phyloP scores from a whole-genome alignment of 306 rosid species.

The Cucurbita ficifolia region DNA sequence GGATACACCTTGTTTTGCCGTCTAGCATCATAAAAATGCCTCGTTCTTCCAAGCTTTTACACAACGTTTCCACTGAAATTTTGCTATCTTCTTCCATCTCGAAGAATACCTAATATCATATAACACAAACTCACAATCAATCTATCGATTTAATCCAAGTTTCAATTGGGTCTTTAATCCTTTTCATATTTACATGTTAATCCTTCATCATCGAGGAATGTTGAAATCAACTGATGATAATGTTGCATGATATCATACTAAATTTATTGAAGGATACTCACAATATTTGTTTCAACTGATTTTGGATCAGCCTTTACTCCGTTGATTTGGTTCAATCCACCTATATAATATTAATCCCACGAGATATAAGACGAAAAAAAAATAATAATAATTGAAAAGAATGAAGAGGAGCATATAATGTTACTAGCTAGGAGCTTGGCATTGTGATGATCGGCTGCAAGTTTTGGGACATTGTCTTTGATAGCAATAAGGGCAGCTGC shows the following conservation, averaged over 20 bases:
- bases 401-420: background rate
- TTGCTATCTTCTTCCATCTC: slow-evolving; percentile 35
- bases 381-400: background rate
- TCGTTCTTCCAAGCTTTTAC: slow-evolving; percentile 42
- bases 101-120: slow-evolving; percentile 30
- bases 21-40: slow-evolving; percentile 41
- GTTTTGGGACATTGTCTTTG: slow-evolving; percentile 51
- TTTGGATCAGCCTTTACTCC: slow-evolving; percentile 39
- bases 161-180: no score
- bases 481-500: slow-evolving; percentile 79
- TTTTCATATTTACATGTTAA: no score
- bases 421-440: slow-evolving; percentile 64
- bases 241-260: no score
- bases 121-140: no score
- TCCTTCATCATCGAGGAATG: no score
- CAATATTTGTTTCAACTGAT: slow-evolving; percentile 68
- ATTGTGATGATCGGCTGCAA: slow-evolving; percentile 65
- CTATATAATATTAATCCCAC: slow-evolving; percentile 14
- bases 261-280: slow-evolving; percentile 20
- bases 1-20: slow-evolving; percentile 41
- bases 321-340: slow-evolving; percentile 40
- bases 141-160: no score
- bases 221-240: no score
- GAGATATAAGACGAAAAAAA: background rate
- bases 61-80: slow-evolving; percentile 29